Base-by-base conservation (phyloP, 352 stramenopile genomes). In the Pythium sp. region DNA sequence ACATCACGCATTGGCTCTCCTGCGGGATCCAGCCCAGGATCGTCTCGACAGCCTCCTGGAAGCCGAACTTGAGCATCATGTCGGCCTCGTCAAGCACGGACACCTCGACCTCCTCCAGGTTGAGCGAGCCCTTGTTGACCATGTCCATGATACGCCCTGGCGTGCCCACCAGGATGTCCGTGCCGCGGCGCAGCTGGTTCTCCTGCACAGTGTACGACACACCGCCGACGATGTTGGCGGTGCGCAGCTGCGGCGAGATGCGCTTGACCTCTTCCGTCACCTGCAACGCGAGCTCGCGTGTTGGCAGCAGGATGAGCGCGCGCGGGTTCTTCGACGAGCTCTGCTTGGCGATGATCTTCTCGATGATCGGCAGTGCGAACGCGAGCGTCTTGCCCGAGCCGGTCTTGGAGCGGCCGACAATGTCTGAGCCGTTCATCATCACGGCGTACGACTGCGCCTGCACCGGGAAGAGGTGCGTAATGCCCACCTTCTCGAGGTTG, bases 41-140 rank as follows among this genome's bases (percentile, higher is more conserved):
- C 14, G 90, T 89, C 84, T 99, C 95, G 20, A 99, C 95, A 41
- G 98, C 95, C 58, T 99, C 97, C 59, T 98, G 94, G 78, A 99
- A 99, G 41, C 97, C 97, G 83, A 99, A 99, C 82, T 98, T 98
- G 58, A 99, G 87, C 97, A 99, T 99, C 90, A 98, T 97, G 76
- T 99, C 97, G 32, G 97, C 97, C 77, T 99, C 97, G 65, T 99
- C 97, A 30, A 99, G 83, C 34, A 99, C 93, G 5, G 97, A 80
- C 58, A 96, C 92, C 57, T 95, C 80, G 11, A 98, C 82, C 8
- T 84, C 64, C n/a, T 89, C 90, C 5, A 99, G 83, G 67, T 93
- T 82, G 2, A 99, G 79, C 47, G 87, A 93, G 41, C 92, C 93
- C 71, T 97, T 97, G 65, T 98, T 73, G 30, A 99, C 82, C 71